Base-by-base conservation (phyloP, 148 eudicot species). In the Hydrangea macrophylla region DNA sequence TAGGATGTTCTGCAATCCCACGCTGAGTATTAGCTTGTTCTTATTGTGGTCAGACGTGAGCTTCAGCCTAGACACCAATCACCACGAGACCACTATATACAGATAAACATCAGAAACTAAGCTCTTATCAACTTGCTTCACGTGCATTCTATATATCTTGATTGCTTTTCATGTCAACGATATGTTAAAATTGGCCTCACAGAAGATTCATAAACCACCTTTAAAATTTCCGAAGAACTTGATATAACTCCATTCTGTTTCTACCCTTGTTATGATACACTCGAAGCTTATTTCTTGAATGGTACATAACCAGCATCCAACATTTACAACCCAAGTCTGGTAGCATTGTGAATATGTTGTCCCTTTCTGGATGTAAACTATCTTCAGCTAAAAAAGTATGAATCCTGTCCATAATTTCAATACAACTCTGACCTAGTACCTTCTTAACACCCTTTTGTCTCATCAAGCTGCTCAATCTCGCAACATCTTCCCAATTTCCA, bases 401-500 rank as follows among this genome's bases (percentile, higher is more conserved):
- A 28, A 67, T 51, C 18, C 35, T 26, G 66, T 81, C 76, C 65
- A 73, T 77, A 9, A 70, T 62, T 71, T 81, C 81, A 73, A 81
- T 74, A 81, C 84, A 77, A 62, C 84, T 81, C 55, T 71, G 76
- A 17, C 84, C 84, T 1, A 76, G 76, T 37, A 60, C 68, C 74
- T 78, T 78, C 71, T 40, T 81, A 36, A 81, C 67, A n/a, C 80
- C 73, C 25, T 58, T 74, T 66, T 78, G 72, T 55, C 69, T 81
- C 84, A 81, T 81, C 76, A 70, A 68, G 39, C 65, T 72, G 58
- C 79, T 75, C 59, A 78, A 24, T 66, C 35, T 40, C 2, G 80
- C 81, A 57, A 80, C 72, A 61, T 76, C 81, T 35, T 63, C 67
- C 84, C 84, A 80, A 17, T 40, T 65, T 23, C 71, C 76, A 10